Evolutionary conservation across 495 filamentous ascomycete genomes (phyloP).

Genomic region (Arthonia radiata): DNA sequence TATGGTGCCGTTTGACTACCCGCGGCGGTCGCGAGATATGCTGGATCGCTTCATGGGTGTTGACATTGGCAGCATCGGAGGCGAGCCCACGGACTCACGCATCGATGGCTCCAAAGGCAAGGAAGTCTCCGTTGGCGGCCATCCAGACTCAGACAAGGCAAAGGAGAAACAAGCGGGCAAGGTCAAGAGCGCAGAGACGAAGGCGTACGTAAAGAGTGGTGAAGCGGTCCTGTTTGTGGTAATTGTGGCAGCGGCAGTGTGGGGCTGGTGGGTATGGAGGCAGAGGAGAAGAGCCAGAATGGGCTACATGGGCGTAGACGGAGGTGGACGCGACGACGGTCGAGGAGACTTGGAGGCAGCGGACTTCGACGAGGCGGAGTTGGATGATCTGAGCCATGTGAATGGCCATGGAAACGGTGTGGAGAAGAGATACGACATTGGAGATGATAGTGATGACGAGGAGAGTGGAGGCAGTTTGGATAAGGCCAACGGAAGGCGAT

Average conservation of each 20-base stretch:
- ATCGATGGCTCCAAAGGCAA: conserved; percentile 73
- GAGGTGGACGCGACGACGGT: conserved; percentile 12
- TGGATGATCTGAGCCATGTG: conserved; percentile 37
- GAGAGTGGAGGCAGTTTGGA: no score
- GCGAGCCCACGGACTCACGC: conserved; percentile 53
- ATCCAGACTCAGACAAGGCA: conserved; percentile 53
- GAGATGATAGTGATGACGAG: conserved; percentile 29
- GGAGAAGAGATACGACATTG: conserved; percentile 28
- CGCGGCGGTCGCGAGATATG: conserved; percentile 80
- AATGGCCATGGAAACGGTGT: neutral
- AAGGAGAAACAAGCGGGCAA: conserved; percentile 50
- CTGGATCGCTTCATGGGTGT: conserved; percentile 88
- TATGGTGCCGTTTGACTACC: conserved; percentile 91
- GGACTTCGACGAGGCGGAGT: conserved; percentile 74
- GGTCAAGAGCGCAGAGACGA: conserved; percentile 68
- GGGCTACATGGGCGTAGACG: conserved; percentile 23
- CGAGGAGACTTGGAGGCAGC: conserved; percentile 47
- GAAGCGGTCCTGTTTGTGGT: conserved; percentile 77
- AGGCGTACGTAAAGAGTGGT: conserved; percentile 75
- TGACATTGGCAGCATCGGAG: conserved; percentile 78
- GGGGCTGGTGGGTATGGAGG: conserved; percentile 74
- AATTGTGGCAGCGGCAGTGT: conserved; percentile 44
- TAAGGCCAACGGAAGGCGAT: conserved; percentile 5
- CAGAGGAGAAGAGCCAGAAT: conserved; percentile 27
- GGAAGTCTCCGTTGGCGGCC: conserved; percentile 67